Base-by-base conservation (phyloP, 2,329 filamentous ascomycete species). In the Paraphoma sp. region DNA sequence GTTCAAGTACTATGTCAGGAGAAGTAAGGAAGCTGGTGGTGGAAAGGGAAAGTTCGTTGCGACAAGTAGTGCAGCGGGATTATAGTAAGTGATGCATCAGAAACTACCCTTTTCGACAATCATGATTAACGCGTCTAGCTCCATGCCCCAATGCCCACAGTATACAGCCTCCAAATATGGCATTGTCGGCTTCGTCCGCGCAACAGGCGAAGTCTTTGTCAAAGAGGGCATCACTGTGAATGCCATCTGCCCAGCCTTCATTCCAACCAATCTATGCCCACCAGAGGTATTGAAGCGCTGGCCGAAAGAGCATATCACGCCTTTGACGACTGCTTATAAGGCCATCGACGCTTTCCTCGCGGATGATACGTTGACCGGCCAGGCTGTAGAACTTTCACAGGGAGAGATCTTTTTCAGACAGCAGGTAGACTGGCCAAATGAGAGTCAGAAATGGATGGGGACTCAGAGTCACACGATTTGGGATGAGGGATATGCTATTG, bases 101-200 rank as follows among this genome's bases (percentile, higher is more conserved):
- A 11, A 38, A 45, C 16, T 12, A 40, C 17, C 3, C 5, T n/a
- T 23, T 5, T 23, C 2, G 8, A 18, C 5, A 29, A 17, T 10
- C 6, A 30, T 33, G 12, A 18, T 48, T 36, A 44, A 45, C 14
- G 9, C 9, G 12, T 28, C 14, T 6, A 71, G 69, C 43, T 46
- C 44, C 30, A 70, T 75, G 70, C 60, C 63, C 1, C 70, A 71
- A 29, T 73, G 72, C 18, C 79, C 79, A 0, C 74, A 79, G 55
- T 82, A 81, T 56, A 74, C 74, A 1, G 74, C 78, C 12, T 70
- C 72, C 23, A 81, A 82, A 59, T 78, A 80, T 59, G 79, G 71
- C 7, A 63, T 81, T 12, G 64, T 81, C 1, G 78, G 77, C 7
- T 64, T 81, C 17, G 69, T 73, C 6, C 72, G 78, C 11, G 65